These are phyloP conservation scores for Acanthamoeba healyi DNA, from an alignment of 208 protist genomes.

Conservation along the genomic window DNA sequence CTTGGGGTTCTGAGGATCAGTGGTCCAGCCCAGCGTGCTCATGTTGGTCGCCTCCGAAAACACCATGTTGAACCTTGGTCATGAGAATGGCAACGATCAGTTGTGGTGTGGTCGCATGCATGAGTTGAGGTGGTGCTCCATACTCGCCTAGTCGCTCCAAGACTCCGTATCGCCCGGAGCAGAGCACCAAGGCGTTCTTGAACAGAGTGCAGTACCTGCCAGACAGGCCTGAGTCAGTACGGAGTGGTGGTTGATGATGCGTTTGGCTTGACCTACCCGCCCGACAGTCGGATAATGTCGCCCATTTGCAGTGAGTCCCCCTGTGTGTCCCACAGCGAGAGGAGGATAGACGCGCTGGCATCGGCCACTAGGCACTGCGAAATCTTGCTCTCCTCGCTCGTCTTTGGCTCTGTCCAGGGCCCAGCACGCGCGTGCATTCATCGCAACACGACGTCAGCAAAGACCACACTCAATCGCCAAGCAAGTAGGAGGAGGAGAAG, in stretches of 20 bases:
- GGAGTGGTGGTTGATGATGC: not conserved
- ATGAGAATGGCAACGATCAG: too few relatives aligned
- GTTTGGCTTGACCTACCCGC: not conserved
- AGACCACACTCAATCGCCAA: too few relatives aligned
- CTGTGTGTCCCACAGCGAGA: constrained; percentile 8
- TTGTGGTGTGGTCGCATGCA: too few relatives aligned
- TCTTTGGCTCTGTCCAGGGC: not conserved
- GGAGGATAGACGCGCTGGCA: constrained; percentile 21
- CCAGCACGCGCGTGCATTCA: too few relatives aligned
- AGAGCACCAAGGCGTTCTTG: constrained; percentile 19
- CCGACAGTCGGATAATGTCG: constrained; percentile 10
- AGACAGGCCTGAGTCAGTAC: too few relatives aligned
- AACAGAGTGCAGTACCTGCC: constrained; percentile 25
- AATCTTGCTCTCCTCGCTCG: not conserved
- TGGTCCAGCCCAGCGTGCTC: not conserved
- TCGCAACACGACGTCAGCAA: too few relatives aligned
- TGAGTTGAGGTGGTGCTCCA: not conserved
- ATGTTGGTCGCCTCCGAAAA: constrained; percentile 38
- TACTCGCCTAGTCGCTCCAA: constrained; percentile 49
- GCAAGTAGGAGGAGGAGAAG: not conserved
- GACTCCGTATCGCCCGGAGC: constrained; percentile 19
- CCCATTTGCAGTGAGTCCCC: not conserved
- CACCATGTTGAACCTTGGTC: constrained; percentile 44
- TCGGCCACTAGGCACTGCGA: constrained; percentile 14
- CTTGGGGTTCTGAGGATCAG: constrained; percentile 36